phyloP scores from a whole-genome alignment of 2,329 filamentous ascomycete species.

The Albifimbria verrucaria region DNA sequence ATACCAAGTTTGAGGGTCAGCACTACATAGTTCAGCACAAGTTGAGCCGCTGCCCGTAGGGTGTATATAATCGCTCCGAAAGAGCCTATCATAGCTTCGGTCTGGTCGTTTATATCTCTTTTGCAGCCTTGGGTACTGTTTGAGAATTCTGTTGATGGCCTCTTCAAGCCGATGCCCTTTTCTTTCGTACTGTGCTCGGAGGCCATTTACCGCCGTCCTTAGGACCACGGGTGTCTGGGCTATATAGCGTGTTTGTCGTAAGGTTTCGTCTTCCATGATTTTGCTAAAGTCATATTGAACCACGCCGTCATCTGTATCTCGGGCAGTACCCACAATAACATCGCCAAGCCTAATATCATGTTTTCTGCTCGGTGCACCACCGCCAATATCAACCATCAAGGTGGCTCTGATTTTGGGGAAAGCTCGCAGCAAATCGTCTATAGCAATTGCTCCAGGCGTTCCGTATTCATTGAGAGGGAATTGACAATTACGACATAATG shows the following conservation, averaged over 20 bases:
- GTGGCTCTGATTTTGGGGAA: slow-evolving; percentile 25
- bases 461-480: slow-evolving; percentile 24
- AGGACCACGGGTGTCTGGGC: slow-evolving; percentile 13
- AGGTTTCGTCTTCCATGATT: slow-evolving; percentile 10
- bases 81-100: slow-evolving; percentile 6
- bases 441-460: slow-evolving; percentile 19
- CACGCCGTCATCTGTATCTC: slow-evolving; percentile 11
- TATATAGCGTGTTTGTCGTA: slow-evolving; percentile 8
- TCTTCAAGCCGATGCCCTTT: slow-evolving; percentile 13
- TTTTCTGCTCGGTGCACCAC: slow-evolving; percentile 27
- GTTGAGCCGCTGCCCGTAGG: slow-evolving; percentile 5
- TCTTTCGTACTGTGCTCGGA: slow-evolving; percentile 6
- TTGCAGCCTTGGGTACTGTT: slow-evolving; percentile 4
- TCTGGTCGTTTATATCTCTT: slow-evolving; percentile 7
- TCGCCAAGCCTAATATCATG: slow-evolving; percentile 29
- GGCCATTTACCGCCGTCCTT: slow-evolving; percentile 7
- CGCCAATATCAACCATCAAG: slow-evolving; percentile 31
- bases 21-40: too few relatives aligned
- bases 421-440: slow-evolving; percentile 22
- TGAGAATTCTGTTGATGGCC: slow-evolving; percentile 1
- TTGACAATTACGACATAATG: slow-evolving; percentile 33
- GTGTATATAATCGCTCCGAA: slow-evolving; percentile 6
- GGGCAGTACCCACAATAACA: slow-evolving; percentile 16
- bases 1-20: too few relatives aligned
- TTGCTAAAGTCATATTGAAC: slow-evolving; percentile 22